Evolutionary conservation across 768 basidiomycete species (phyloP).

Genomic region (Amanita jacksonii): DNA sequence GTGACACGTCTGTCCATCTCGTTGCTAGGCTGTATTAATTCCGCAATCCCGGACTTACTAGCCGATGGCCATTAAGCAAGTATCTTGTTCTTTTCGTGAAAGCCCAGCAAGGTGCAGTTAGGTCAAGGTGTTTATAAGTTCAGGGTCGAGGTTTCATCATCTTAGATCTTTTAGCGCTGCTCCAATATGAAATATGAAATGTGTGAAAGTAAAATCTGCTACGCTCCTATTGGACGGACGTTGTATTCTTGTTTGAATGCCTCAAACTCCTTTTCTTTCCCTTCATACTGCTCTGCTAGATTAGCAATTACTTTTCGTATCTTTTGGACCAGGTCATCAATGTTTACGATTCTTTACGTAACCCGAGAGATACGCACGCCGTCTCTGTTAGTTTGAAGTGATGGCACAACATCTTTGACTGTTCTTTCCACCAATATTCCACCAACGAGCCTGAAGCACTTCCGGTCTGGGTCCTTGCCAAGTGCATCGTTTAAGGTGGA

Average conservation of each 20-base stretch:
- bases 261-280: constrained; percentile 79
- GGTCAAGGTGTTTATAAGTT: background rate
- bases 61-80: no score
- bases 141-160: background rate
- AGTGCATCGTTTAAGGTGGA: constrained; percentile 78
- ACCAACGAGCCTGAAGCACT: constrained; percentile 94
- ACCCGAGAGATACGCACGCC: constrained; percentile 44
- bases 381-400: constrained; percentile 80
- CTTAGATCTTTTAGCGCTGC: background rate
- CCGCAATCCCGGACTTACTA: no score
- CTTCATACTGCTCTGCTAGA: constrained; percentile 81
- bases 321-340: constrained; percentile 36
- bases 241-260: constrained; percentile 69
- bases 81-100: no score
- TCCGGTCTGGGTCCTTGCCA: constrained; percentile 77
- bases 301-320: constrained; percentile 74
- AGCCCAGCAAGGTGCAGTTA: no score
- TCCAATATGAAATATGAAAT: no score
- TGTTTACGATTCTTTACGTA: constrained; percentile 7
- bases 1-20: no score
- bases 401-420: constrained; percentile 89
- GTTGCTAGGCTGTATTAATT: no score
- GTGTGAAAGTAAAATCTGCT: no score
- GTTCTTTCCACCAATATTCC: constrained; percentile 94
- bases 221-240: constrained; percentile 45